Percentiles rank a stretch among this genome's conserved stretches.
These are phyloP conservation scores for Exophiala sp. DNA, from an alignment of 2,329 filamentous ascomycete species.

Conservation along the genomic window DNA sequence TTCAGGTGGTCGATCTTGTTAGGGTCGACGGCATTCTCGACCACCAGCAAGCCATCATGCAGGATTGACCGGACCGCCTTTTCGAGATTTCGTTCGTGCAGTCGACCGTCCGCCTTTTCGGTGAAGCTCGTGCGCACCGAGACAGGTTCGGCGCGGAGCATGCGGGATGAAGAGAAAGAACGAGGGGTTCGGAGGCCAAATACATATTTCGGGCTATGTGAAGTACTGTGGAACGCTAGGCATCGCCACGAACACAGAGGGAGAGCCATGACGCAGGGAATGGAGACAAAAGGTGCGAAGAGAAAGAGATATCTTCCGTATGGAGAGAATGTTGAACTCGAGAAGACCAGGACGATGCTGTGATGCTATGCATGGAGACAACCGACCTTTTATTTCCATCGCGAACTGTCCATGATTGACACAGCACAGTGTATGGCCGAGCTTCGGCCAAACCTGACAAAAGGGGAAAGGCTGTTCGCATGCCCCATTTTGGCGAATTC, in stretches of 20 bases:
- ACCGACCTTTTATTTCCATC: too few relatives aligned
- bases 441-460: slow-evolving; percentile 2
- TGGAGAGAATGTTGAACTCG: too few relatives aligned
- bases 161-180: slow-evolving; percentile 1
- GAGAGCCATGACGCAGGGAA: not conserved
- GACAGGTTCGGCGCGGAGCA: not conserved
- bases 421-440: not conserved
- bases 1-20: too few relatives aligned
- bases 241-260: not conserved
- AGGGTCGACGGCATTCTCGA: slow-evolving; percentile 50
- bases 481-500: not conserved
- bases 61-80: slow-evolving; percentile 49
- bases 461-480: not conserved
- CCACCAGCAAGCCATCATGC: slow-evolving; percentile 52
- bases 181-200: not conserved
- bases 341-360: too few relatives aligned
- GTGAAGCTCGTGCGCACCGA: not conserved
- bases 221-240: not conserved
- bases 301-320: not conserved
- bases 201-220: not conserved
- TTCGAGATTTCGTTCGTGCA: slow-evolving; percentile 46
- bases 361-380: too few relatives aligned
- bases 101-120: slow-evolving; percentile 5
- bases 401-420: too few relatives aligned
- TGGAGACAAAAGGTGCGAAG: not conserved